phyloP scores from a whole-genome alignment of 139 green algal genomes.

The Pleodorina starrii region DNA sequence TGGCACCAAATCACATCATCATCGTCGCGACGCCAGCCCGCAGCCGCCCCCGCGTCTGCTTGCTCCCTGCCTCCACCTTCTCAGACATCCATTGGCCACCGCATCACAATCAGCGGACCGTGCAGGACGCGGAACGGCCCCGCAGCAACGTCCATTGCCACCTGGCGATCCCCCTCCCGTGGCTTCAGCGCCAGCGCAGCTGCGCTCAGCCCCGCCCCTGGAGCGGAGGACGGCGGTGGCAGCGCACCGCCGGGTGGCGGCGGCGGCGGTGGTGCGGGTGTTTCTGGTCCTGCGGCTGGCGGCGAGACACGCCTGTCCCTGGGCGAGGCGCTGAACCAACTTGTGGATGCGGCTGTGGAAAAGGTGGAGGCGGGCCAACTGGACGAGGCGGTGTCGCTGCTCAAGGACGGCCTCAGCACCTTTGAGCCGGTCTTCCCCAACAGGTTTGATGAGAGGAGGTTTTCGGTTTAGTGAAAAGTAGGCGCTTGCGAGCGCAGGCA shows the following conservation, averaged over 20 bases:
- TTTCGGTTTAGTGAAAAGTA: no score
- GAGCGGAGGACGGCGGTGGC: not conserved
- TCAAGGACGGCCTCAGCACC: conserved; percentile 64
- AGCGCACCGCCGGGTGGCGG: not conserved
- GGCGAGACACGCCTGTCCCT: conserved; percentile 50
- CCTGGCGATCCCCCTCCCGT: not conserved
- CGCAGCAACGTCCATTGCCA: not conserved
- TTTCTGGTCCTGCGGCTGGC: no score
- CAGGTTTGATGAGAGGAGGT: conserved; percentile 40
- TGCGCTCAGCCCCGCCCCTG: no score
- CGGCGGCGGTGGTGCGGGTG: not conserved
- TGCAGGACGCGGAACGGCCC: not conserved
- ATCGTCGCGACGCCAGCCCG: not conserved
- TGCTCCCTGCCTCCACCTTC: not conserved
- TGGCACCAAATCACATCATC: no score
- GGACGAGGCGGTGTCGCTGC: conserved; percentile 56
- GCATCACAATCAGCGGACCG: not conserved
- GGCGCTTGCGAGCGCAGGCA: no score
- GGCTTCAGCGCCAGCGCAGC: not conserved
- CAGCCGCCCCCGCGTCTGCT: not conserved
- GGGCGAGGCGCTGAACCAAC: conserved; percentile 48
- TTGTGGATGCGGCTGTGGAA: conserved; percentile 64
- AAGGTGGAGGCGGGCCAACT: conserved; percentile 62
- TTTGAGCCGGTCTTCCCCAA: conserved; percentile 59
- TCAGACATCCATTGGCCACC: no score